Base-by-base conservation (phyloP, 2,329 filamentous ascomycete species). In the Trichoderma simmonsii region DNA sequence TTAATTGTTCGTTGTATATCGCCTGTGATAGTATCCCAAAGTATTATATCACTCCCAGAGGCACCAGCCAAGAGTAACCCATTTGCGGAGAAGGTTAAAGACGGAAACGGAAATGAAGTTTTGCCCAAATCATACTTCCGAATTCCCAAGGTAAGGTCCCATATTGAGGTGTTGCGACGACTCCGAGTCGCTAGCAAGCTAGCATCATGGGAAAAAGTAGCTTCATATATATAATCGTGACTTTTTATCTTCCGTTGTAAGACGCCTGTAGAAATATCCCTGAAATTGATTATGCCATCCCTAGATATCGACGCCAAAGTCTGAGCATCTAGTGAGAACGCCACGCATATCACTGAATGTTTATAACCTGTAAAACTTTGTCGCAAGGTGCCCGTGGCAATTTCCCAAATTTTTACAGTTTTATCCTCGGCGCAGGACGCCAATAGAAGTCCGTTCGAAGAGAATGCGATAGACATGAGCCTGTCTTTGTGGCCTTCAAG, bases 191-290 rank as follows among this genome's bases (percentile, higher is more conserved):
- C 54, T 11, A 57, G 14, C 3, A 15, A 30, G 15, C 14, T 30
- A 3, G 15, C 4, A 3, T 57, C 14, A 11, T 0, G 24, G 15
- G 24, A 28, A 57, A 57, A 18, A 3, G 1, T 0, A 18, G 54
- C 54, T 6, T 4, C n/a, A 2, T 1, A 3, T 9, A 39, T 8
- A 7, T 0, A 0, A 4, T 18, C 15, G 0, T 11, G 2, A 18
- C 0, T 14, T 1, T 56, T 18, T 0, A 28, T 28, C 4, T 1
- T 26, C 15, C 6, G 3, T 6, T n/a, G 54, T 14, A 30, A 57
- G 18, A 6, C 3, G 3, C 18, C 43, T 48, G 43, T 48, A 8
- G 43, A 2, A 21, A 21, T 6, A 30, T 28, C 26, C 54, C 24
- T 28, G 21, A 28, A 3, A 6, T 28, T 26, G 6, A n/a, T 11